Percentiles rank a stretch among this genome's conserved stretches.
Evolutionary conservation across 108 stramenopile genomes (phyloP).

Genomic region (Pseudonitzschia multiseries): DNA sequence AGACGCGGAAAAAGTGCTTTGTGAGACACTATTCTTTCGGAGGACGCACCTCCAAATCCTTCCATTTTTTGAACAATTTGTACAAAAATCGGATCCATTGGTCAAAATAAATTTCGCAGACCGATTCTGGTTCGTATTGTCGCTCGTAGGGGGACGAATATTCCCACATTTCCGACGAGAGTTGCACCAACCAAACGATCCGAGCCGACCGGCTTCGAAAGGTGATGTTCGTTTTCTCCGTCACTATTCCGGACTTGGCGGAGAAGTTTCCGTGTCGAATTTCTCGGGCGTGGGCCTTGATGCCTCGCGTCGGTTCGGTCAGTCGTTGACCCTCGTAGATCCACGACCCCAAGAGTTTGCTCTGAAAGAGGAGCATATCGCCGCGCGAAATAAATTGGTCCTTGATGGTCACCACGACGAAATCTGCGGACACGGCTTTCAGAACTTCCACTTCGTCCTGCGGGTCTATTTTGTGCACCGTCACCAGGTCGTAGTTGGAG

Average conservation of each 20-base stretch:
- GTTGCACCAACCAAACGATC: constrained; percentile 96
- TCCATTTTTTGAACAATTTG: constrained; percentile 85
- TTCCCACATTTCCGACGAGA: constrained; percentile 97
- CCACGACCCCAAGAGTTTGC: constrained; percentile 63
- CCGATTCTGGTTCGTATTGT: constrained; percentile 48
- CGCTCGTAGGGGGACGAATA: constrained; percentile 73
- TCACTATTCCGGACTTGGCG: constrained; percentile 75
- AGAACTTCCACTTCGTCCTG: constrained; percentile 51
- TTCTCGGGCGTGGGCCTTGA: constrained; percentile 71
- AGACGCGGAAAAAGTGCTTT: too few species aligned
- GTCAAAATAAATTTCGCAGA: constrained; percentile 85
- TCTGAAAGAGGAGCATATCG: constrained; percentile 82
- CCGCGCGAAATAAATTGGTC: constrained; percentile 89
- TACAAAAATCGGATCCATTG: constrained; percentile 74
- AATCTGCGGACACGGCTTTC: constrained; percentile 78
- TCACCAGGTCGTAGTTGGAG: constrained; percentile 79
- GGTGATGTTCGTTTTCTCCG: constrained; percentile 85
- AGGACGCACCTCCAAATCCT: constrained; percentile 57
- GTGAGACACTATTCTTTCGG: neutral
- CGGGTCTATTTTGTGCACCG: constrained; percentile 66
- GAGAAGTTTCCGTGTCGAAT: constrained; percentile 64
- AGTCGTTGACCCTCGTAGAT: constrained; percentile 85
- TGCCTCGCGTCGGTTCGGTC: constrained; percentile 40
- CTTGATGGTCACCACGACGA: constrained; percentile 82
- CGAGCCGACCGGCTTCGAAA: constrained; percentile 92